Conservation (phyloP, 2,329 filamentous ascomycete genomes). For the Alternaria panax region DNA sequence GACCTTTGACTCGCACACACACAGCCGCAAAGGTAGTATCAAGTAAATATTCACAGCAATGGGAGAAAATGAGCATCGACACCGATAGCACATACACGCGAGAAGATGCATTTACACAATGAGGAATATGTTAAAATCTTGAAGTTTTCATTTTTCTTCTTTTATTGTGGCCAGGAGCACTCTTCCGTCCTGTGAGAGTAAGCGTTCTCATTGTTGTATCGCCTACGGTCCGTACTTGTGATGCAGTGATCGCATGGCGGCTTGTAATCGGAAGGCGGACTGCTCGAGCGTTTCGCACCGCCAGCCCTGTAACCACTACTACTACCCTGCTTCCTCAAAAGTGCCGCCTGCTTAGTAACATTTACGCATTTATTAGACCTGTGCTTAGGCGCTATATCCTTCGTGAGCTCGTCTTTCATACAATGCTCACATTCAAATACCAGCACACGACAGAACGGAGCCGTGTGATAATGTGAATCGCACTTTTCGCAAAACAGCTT, state of each 20-base stretch:
- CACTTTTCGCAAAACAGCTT: not conserved
- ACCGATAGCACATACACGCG: not conserved
- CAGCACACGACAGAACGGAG: not conserved
- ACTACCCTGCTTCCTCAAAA: not conserved
- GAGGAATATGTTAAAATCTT: not conserved
- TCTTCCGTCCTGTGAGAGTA: constrained; percentile 11
- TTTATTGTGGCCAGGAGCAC: not conserved
- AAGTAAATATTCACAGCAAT: not conserved
- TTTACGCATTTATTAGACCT: not conserved
- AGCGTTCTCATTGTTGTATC: not conserved
- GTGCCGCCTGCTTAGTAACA: not conserved
- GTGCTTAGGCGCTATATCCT: not conserved
- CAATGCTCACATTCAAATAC: not conserved
- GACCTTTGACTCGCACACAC: not conserved
- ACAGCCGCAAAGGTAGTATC: not conserved
- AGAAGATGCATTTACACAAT: not conserved
- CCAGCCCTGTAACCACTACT: not conserved
- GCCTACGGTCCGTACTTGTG: constrained; percentile 3
- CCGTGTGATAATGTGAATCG: not conserved
- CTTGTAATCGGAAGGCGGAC: not conserved
- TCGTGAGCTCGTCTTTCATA: not conserved
- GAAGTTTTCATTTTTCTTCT: not conserved
- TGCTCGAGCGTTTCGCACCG: not conserved
- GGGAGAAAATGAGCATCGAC: not conserved
- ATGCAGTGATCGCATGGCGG: constrained; percentile 14